Evolutionary conservation across 169 alveolate species (phyloP).

Genomic region (Babesia bovis): DNA sequence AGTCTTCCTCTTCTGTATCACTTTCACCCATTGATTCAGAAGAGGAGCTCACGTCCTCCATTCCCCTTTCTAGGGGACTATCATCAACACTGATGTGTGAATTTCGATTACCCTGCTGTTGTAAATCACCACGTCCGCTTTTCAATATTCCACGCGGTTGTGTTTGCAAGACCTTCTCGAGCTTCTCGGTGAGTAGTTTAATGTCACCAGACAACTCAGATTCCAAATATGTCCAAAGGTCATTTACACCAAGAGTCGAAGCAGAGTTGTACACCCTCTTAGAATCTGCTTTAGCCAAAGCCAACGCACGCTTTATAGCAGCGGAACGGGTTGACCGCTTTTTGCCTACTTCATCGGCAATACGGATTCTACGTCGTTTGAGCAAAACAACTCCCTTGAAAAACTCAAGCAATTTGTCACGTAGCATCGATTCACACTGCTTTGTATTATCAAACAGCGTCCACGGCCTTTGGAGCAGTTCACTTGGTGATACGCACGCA

Average conservation of each 20-base stretch:
- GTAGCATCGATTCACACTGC: slow-evolving; percentile 17
- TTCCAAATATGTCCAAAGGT: slow-evolving; percentile 51
- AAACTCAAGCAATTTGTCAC: slow-evolving; percentile 17
- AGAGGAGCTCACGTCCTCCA: neutral
- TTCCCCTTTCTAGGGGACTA: neutral
- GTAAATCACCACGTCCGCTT: neutral
- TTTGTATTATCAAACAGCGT: slow-evolving; percentile 20
- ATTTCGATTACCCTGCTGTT: neutral
- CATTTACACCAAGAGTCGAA: slow-evolving; percentile 35
- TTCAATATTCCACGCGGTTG: slow-evolving; percentile 12
- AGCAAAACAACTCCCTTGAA: slow-evolving; percentile 32
- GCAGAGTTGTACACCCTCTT: slow-evolving; percentile 23
- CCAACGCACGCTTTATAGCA: slow-evolving; percentile 52
- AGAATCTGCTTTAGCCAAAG: slow-evolving; percentile 42
- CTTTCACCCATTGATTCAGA: neutral
- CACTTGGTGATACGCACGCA: slow-evolving; percentile 6
- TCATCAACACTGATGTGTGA: neutral
- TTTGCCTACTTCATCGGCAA: slow-evolving; percentile 41
- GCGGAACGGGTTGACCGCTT: slow-evolving; percentile 55
- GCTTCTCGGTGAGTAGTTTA: neutral
- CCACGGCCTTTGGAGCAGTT: slow-evolving; percentile 52
- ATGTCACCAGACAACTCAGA: slow-evolving; percentile 18
- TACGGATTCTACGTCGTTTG: slow-evolving; percentile 13
- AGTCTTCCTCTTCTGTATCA: neutral
- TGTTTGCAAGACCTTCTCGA: neutral